Base-by-base conservation (phyloP, 2,329 filamentous ascomycete species). In the Cladophialophora carrionii region DNA sequence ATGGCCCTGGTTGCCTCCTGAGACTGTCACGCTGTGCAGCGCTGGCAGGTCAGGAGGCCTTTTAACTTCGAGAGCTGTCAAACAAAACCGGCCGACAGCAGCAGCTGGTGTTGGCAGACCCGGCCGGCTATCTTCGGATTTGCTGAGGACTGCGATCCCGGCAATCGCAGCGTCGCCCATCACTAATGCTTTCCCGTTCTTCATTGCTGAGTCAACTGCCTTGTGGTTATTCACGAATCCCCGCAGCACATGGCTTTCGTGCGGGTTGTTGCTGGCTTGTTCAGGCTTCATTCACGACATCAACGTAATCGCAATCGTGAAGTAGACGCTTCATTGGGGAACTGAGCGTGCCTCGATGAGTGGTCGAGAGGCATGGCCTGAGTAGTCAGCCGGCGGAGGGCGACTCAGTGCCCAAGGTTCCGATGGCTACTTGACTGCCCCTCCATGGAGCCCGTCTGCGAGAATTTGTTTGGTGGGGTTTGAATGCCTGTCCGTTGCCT, bases 401-500 rank as follows among this genome's bases (percentile, higher is more conserved):
- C 54, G 59, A 68, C 62, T 60, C 61, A 58, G 57, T 57, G 43
- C 64, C 64, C 61, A 66, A 26, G 22, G 17, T 61, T 41, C 53
- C 57, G 57, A 34, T 6, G 24, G 32, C 14, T 12, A 54, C 29
- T 14, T 29, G 26, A 22, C 48, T 66, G 64, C 64, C 64, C 66
- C 66, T 68, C 66, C 66, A 66, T 63, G 49, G 64, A 61, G 70
- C 72, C 71, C 71, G 67, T 71, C 68, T 46, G 37, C 54, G 37
- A 46, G 34, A 54, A 43, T 61, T 61, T 61, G 58, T 55, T 49
- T 66, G 56, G 62, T 67, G 62, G 65, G 58, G 62, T 62, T 57
- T 31, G 41, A 49, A 26, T 58, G 56, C 56, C 56, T 32, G 32
- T 43, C 22, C 14, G 17, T 43, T 43, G 37, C 37, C n/a, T 43